These are phyloP conservation scores for Petunia hybrid DNA, from an alignment of 305 asterid genomes.

Conservation along the genomic window DNA sequence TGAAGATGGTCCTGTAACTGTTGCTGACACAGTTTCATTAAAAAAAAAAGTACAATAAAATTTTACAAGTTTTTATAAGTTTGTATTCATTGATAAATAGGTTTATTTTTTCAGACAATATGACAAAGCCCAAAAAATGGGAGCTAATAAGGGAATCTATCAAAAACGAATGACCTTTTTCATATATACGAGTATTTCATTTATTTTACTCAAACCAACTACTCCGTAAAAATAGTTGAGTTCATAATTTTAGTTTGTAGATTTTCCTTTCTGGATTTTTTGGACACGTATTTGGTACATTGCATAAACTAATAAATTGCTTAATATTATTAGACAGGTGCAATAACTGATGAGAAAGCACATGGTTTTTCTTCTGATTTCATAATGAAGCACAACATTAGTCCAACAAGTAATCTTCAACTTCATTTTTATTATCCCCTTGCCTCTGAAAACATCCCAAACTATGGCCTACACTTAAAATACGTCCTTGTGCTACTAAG, in stretches of 20 bases:
- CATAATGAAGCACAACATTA: not conserved
- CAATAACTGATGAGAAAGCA: no score
- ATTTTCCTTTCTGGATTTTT: no score
- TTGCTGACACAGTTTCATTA: not conserved
- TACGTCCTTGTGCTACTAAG: not conserved
- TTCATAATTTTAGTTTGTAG: no score
- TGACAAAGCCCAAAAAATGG: conserved; percentile 11
- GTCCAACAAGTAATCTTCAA: not conserved
- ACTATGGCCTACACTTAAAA: not conserved
- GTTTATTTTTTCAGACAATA: conserved; percentile 13
- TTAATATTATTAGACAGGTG: no score
- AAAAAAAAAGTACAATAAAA: not conserved
- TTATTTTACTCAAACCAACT: no score
- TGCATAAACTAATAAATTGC: no score
- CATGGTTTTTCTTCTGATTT: no score
- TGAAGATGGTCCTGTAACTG: not conserved
- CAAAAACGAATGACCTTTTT: not conserved
- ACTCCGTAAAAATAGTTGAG: no score
- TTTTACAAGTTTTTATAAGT: not conserved
- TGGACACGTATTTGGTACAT: no score
- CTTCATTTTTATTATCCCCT: no score
- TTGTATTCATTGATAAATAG: not conserved
- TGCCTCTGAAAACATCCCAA: not conserved
- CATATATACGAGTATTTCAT: no score
- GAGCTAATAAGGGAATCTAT: conserved; percentile 8